Conservation (phyloP, 257 asterid genomes). For the Nyctanthes arbortristis region DNA sequence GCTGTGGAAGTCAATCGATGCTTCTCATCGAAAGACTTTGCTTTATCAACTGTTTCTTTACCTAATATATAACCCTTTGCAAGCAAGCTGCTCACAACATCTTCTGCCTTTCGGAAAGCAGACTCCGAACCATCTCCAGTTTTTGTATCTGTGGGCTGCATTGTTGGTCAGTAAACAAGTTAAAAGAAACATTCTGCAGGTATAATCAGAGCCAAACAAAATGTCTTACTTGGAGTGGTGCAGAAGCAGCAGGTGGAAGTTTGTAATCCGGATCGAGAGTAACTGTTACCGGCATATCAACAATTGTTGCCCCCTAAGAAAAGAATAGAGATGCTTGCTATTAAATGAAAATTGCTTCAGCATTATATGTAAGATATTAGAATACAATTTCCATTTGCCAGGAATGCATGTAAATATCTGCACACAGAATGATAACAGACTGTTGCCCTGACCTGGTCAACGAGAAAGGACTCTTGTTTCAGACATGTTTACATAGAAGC, state of each 20-base stretch:
- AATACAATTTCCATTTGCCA: neutral
- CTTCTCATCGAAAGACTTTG: constrained; percentile 80
- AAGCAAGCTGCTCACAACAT: constrained; percentile 83
- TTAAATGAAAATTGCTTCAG: neutral
- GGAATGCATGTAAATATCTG: neutral
- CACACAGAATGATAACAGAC: neutral
- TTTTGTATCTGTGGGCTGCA: constrained; percentile 46
- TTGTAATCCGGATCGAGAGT: constrained; percentile 63
- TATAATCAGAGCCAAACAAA: constrained; percentile 2
- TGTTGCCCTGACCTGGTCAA: neutral
- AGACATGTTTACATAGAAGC: neutral
- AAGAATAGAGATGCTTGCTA: neutral
- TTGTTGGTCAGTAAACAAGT: constrained; percentile 22
- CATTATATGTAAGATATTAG: neutral
- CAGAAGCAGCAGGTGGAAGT: constrained; percentile 75
- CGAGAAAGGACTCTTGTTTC: neutral
- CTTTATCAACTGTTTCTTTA: constrained; percentile 76
- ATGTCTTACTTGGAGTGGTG: constrained; percentile 50
- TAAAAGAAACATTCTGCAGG: constrained; percentile 14
- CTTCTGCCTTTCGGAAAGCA: constrained; percentile 87
- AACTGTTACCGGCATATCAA: constrained; percentile 76
- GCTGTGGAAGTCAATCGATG: constrained; percentile 84
- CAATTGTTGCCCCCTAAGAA: constrained; percentile 89
- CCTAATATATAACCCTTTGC: constrained; percentile 88
- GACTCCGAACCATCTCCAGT: constrained; percentile 53